Percentiles rank a stretch among this genome's conserved stretches.
Evolutionary conservation across 2,329 filamentous ascomycete species (phyloP).

Genomic region (Stromatinia cepivora): DNA sequence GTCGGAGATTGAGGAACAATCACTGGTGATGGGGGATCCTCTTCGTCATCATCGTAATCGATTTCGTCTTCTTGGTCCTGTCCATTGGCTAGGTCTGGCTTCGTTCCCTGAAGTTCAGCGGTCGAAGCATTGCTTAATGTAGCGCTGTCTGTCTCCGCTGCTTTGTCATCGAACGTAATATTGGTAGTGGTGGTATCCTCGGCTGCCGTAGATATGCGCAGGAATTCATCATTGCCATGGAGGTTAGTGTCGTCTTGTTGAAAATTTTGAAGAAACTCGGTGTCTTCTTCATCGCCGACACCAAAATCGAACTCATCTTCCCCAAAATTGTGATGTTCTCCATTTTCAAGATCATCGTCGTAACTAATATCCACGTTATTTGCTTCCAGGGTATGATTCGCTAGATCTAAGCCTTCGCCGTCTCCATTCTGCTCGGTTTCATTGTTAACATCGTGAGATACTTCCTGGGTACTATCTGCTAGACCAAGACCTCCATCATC

Average conservation of each 20-base stretch:
- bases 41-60: conserved; percentile 37
- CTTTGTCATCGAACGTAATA: neutral
- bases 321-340: neutral
- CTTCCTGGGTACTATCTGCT: neutral
- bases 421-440: conserved; percentile 41
- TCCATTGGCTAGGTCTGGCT: conserved; percentile 40
- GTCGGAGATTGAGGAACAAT: conserved; percentile 17
- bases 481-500: neutral
- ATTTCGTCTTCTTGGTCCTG: conserved; percentile 37
- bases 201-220: neutral
- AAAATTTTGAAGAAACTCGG: neutral
- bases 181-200: neutral
- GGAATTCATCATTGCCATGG: neutral
- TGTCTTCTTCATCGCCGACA: conserved; percentile 25
- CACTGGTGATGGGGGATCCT: conserved; percentile 5
- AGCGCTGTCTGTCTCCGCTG: conserved; percentile 41
- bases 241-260: neutral
- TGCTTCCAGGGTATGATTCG: neutral
- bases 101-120: conserved; percentile 26
- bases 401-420: conserved; percentile 7
- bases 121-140: conserved; percentile 34
- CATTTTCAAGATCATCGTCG: conserved; percentile 3
- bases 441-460: conserved; percentile 33
- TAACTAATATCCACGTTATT: conserved; percentile 19
- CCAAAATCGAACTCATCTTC: conserved; percentile 25